A percentile compares a stretch with the other conserved stretches of the same genome.
Evolutionary conservation across 805 yeast genomes (phyloP).

Genomic region (Myxozyma kluyveri): DNA sequence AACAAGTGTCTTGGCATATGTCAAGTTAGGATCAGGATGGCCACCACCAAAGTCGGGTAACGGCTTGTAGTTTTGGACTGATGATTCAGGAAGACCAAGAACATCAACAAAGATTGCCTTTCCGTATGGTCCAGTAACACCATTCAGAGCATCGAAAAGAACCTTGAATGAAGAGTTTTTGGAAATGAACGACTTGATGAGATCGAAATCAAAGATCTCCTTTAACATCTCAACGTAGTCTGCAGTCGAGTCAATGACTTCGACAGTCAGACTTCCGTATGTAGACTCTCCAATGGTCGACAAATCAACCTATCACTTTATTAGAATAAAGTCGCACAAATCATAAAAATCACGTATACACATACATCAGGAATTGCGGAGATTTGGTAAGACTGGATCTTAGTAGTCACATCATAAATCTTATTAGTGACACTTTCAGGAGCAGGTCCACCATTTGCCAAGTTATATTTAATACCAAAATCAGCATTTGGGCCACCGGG

Average conservation of each 20-base stretch:
- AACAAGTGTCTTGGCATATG: slow-evolving; percentile 87
- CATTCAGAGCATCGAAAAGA: slow-evolving; percentile 86
- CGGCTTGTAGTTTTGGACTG: slow-evolving; percentile 77
- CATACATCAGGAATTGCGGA: slow-evolving; percentile 53
- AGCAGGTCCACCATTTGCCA: slow-evolving; percentile 96
- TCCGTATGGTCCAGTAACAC: slow-evolving; percentile 97
- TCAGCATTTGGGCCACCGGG: slow-evolving; percentile 92
- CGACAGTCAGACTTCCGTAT: slow-evolving; percentile 66
- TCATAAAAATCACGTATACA: too few species aligned
- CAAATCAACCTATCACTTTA: slow-evolving; percentile 49
- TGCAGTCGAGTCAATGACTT: slow-evolving; percentile 75
- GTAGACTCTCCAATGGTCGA: slow-evolving; percentile 50
- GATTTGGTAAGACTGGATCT: slow-evolving; percentile 59
- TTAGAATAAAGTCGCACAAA: not conserved
- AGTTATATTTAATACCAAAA: slow-evolving; percentile 91
- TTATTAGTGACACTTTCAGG: slow-evolving; percentile 91
- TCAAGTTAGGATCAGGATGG: slow-evolving; percentile 97
- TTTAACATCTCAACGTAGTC: slow-evolving; percentile 79
- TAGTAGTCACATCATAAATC: slow-evolving; percentile 68
- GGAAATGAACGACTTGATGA: slow-evolving; percentile 69
- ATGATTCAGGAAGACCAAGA: slow-evolving; percentile 66
- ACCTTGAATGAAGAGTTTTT: slow-evolving; percentile 59
- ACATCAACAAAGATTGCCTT: slow-evolving; percentile 77
- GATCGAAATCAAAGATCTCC: slow-evolving; percentile 79
- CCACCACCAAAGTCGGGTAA: slow-evolving; percentile 92